Percentiles rank a stretch among this genome's conserved stretches.
phyloP scores from a whole-genome alignment of 495 filamentous ascomycete species.

The Aspergillus funiculosus region DNA sequence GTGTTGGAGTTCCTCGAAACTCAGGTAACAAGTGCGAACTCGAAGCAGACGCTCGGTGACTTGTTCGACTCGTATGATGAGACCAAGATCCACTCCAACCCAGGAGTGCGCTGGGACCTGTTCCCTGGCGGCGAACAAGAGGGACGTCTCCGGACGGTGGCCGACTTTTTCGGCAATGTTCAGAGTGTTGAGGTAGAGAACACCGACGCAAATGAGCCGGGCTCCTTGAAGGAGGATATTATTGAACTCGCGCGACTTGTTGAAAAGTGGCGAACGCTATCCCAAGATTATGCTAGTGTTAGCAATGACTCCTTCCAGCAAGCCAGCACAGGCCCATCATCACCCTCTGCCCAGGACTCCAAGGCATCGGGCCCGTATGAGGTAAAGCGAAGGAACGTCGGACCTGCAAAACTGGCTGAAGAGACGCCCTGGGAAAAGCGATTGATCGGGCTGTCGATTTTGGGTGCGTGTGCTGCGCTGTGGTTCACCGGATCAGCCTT shows the following conservation, averaged over 20 bases:
- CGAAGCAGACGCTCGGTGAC: constrained; percentile 83
- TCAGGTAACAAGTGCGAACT: constrained; percentile 73
- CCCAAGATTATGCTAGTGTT: constrained; percentile 30
- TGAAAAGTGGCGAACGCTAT: constrained; percentile 39
- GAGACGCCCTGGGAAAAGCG: constrained; percentile 68
- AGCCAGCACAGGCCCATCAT: too few species aligned
- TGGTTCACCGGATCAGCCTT: constrained; percentile 58
- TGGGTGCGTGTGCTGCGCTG: constrained; percentile 60
- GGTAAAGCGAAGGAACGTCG: constrained; percentile 32
- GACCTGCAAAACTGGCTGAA: constrained; percentile 58
- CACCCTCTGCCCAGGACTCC: too few species aligned
- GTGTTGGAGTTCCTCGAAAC: constrained; percentile 95
- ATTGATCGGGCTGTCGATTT: constrained; percentile 54
- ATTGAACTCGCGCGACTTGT: constrained; percentile 57
- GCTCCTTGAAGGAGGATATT: constrained; percentile 67
- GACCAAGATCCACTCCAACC: constrained; percentile 85
- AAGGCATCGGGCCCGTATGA: constrained; percentile 20
- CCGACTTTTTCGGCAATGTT: constrained; percentile 98
- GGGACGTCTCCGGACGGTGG: constrained; percentile 70
- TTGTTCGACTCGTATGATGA: constrained; percentile 94
- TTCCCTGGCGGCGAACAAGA: constrained; percentile 74
- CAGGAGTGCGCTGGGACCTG: constrained; percentile 89
- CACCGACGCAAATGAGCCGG: constrained; percentile 45
- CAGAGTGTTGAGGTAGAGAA: constrained; percentile 89
- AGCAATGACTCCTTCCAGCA: constrained; percentile 34